phyloP scores from a whole-genome alignment of 805 yeast species.

The Starmerella riodocensis region DNA sequence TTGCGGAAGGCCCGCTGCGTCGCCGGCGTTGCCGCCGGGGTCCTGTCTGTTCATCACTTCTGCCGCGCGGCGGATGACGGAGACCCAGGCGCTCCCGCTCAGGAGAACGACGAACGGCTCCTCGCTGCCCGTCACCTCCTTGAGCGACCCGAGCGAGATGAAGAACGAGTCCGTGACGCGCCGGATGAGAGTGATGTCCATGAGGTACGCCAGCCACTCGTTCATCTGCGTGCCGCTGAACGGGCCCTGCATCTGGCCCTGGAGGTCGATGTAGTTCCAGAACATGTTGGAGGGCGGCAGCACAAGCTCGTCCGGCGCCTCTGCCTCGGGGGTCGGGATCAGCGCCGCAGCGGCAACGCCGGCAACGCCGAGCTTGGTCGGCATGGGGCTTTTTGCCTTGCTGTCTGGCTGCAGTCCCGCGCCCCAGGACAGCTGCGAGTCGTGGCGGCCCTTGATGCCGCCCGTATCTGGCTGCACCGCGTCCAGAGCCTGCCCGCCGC shows the following conservation, averaged over 20 bases:
- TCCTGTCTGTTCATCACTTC: neutral
- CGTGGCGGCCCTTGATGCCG: too few relatives aligned
- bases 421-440: too few relatives aligned
- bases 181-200: constrained; percentile 41
- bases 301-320: neutral
- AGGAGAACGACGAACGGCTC: constrained; percentile 41
- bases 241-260: constrained; percentile 68
- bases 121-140: constrained; percentile 37
- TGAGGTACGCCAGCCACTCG: constrained; percentile 44
- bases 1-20: too few relatives aligned
- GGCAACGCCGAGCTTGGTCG: constrained; percentile 1
- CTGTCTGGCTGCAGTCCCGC: too few relatives aligned
- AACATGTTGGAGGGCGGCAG: constrained; percentile 13
- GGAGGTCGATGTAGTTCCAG: constrained; percentile 66
- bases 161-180: constrained; percentile 43
- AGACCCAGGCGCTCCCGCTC: constrained; percentile 17
- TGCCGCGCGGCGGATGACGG: neutral
- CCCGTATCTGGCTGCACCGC: too few relatives aligned
- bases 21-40: too few relatives aligned
- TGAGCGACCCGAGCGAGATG: constrained; percentile 41
- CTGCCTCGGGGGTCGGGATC: neutral
- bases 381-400: too few relatives aligned
- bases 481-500: too few relatives aligned
- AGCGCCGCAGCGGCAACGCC: neutral
- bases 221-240: constrained; percentile 65